Conservation (phyloP, 176 grass and related monocot genomes). For the Chloris gayana region DNA sequence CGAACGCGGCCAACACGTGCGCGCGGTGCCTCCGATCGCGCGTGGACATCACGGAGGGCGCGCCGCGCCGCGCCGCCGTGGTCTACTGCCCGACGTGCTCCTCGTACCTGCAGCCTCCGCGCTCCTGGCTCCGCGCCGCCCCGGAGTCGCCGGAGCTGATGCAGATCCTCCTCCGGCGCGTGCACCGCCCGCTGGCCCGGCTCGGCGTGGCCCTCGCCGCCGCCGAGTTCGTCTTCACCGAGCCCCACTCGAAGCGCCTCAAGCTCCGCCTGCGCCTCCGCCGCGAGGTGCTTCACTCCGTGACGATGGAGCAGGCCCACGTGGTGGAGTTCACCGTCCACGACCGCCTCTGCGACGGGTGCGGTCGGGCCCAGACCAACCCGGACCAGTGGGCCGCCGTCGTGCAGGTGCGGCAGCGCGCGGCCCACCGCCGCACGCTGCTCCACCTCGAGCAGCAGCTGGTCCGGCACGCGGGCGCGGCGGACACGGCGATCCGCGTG, state of each 20-base stretch:
- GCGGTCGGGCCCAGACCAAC: slow-evolving; percentile 40
- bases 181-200: too few relatives aligned
- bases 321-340: slow-evolving; percentile 58
- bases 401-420: slow-evolving; percentile 65
- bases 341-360: slow-evolving; percentile 49
- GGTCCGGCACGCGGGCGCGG: background rate
- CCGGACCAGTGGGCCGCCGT: slow-evolving; percentile 60
- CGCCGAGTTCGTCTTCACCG: too few relatives aligned
- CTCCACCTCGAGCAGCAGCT: slow-evolving; percentile 71
- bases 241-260: slow-evolving; percentile 56
- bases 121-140: too few relatives aligned
- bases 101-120: too few relatives aligned
- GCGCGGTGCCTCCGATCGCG: slow-evolving; percentile 51
- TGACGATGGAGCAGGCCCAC: slow-evolving; percentile 58
- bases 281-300: slow-evolving; percentile 44
- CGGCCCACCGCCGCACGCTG: slow-evolving; percentile 59
- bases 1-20: slow-evolving; percentile 66
- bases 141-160: too few relatives aligned
- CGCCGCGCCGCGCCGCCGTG: slow-evolving; percentile 48
- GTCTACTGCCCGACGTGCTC: slow-evolving; percentile 49
- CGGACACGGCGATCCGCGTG: slow-evolving; percentile 40
- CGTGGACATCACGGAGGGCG: slow-evolving; percentile 54
- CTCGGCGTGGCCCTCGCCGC: too few relatives aligned
- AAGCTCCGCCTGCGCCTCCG: slow-evolving; percentile 59
- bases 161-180: too few relatives aligned